Percentiles rank a stretch among this genome's conserved stretches.
These are phyloP conservation scores for Pythium coloratum DNA, from an alignment of 352 stramenopile genomes.

Conservation along the genomic window DNA sequence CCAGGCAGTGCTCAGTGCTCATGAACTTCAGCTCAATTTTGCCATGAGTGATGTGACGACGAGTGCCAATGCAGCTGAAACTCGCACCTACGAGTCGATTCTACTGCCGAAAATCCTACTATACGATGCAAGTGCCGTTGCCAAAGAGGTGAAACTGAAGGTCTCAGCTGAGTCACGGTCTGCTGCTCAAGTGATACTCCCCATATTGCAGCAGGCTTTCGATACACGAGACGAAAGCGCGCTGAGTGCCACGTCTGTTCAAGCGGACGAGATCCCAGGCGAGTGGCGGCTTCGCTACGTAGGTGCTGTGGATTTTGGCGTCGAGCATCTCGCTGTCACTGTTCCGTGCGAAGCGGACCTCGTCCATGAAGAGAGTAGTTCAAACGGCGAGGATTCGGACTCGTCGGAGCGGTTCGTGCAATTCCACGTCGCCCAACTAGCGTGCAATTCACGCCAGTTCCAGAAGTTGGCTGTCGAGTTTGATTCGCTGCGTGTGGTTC, in stretches of 20 bases:
- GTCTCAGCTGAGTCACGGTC: slow-evolving; percentile 10
- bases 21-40: slow-evolving; percentile 37
- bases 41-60: slow-evolving; percentile 37
- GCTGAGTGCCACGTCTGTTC: not conserved
- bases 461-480: slow-evolving; percentile 49
- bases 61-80: not conserved
- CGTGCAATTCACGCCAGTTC: slow-evolving; percentile 53
- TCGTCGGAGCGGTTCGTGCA: slow-evolving; percentile 14
- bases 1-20: slow-evolving; percentile 9
- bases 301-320: slow-evolving; percentile 47
- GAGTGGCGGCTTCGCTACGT: slow-evolving; percentile 47
- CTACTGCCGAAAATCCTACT: slow-evolving; percentile 23
- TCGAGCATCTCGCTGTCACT: slow-evolving; percentile 37
- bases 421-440: slow-evolving; percentile 29
- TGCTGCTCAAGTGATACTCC: slow-evolving; percentile 12
- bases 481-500: slow-evolving; percentile 22
- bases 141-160: slow-evolving; percentile 22
- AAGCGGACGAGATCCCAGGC: not conserved
- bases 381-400: not conserved
- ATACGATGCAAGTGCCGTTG: slow-evolving; percentile 38
- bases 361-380: not conserved
- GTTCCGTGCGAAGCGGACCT: slow-evolving; percentile 37
- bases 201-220: slow-evolving; percentile 40
- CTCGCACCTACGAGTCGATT: slow-evolving; percentile 1
- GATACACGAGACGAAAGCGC: slow-evolving; percentile 30